phyloP scores from a whole-genome alignment of 2,329 filamentous ascomycete species.

The Colletotrichum sp. region DNA sequence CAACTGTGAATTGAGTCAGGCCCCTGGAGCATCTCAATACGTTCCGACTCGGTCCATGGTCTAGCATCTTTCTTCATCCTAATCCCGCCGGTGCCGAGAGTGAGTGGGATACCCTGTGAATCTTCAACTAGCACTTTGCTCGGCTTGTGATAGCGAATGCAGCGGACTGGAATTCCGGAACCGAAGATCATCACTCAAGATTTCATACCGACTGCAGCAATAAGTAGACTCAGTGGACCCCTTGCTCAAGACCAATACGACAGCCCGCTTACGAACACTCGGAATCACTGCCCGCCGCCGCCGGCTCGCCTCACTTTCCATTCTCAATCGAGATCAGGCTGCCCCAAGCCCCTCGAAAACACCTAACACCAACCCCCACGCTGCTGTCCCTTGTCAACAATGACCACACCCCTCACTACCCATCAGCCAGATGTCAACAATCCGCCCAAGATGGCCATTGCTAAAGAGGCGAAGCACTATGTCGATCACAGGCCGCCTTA shows the following conservation, averaged over 20 bases:
- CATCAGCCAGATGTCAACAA: neutral
- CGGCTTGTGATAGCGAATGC: neutral
- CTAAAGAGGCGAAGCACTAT: constrained; percentile 8
- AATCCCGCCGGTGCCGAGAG: neutral
- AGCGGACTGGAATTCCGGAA: neutral
- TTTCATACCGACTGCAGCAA: neutral
- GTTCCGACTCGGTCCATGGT: neutral
- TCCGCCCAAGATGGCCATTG: neutral
- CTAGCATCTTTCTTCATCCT: neutral
- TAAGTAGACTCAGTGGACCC: neutral
- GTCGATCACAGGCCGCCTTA: constrained; percentile 6
- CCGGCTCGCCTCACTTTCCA: neutral
- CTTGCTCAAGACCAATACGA: neutral
- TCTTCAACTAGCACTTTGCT: neutral
- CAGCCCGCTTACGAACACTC: neutral
- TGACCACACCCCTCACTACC: neutral
- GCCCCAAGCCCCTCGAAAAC: neutral
- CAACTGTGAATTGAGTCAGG: neutral
- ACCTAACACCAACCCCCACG: neutral
- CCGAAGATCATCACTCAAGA: neutral
- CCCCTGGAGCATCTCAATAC: neutral
- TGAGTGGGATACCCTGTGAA: neutral
- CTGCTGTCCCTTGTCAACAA: neutral
- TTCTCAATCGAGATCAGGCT: neutral
- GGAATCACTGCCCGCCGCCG: neutral